Percentiles rank a stretch among this genome's conserved stretches.
Evolutionary conservation across 2,329 filamentous ascomycete genomes (phyloP).

Genomic region (Nothophoma quercina): DNA sequence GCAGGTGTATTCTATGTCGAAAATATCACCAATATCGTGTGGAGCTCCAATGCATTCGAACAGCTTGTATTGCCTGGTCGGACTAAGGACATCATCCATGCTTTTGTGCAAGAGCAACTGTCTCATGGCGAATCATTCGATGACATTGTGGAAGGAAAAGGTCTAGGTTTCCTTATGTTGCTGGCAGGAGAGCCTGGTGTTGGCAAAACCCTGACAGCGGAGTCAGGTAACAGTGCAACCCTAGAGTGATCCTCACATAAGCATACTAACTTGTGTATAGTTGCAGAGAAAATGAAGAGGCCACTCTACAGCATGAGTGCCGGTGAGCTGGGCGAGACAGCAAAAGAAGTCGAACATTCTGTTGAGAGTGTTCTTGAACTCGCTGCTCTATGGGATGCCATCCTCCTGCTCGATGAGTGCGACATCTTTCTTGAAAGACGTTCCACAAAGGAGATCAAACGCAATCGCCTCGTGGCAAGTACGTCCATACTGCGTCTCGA

Average conservation of each 20-base stretch:
- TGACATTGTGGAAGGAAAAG: slow-evolving; percentile 73
- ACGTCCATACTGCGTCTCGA: too few species aligned
- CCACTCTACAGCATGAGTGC: neutral
- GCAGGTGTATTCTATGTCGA: slow-evolving; percentile 77
- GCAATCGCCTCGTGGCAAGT: neutral
- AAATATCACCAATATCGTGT: slow-evolving; percentile 77
- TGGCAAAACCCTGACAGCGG: slow-evolving; percentile 86
- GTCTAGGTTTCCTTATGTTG: slow-evolving; percentile 75
- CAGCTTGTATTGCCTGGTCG: slow-evolving; percentile 75
- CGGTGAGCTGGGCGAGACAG: neutral
- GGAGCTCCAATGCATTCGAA: slow-evolving; percentile 82
- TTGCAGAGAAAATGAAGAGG: neutral
- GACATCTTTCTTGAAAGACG: neutral
- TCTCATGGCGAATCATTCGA: slow-evolving; percentile 77
- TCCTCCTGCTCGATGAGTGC: neutral
- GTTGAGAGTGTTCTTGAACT: neutral
- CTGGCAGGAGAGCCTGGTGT: slow-evolving; percentile 85
- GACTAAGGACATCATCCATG: slow-evolving; percentile 72
- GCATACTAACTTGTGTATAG: neutral
- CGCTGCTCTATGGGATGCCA: neutral
- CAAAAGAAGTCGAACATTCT: neutral
- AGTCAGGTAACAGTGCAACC: too few species aligned
- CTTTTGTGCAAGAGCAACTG: slow-evolving; percentile 83
- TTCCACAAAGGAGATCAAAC: neutral
- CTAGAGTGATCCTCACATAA: too few species aligned